Conservation (phyloP, 139 green algal genomes). For the Gonium pectorale region DNA sequence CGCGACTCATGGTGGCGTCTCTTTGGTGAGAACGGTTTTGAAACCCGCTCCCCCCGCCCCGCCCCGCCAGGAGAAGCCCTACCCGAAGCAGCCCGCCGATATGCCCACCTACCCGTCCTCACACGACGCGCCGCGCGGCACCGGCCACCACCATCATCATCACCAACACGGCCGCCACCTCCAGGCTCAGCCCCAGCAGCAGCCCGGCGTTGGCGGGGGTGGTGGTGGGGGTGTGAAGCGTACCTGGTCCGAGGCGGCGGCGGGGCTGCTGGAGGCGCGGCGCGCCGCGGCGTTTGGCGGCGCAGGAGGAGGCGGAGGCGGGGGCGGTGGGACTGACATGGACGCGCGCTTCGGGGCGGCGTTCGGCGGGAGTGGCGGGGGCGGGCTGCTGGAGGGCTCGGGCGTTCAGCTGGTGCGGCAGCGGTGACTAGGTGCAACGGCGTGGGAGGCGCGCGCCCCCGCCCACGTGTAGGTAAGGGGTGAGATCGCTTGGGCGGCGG, state of each 20-base stretch:
- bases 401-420: conserved; percentile 34
- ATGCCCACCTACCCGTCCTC: conserved; percentile 80
- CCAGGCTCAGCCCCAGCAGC: neutral
- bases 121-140: conserved; percentile 31
- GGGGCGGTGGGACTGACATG: neutral
- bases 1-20: too few relatives aligned
- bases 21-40: too few relatives aligned
- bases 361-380: conserved; percentile 4
- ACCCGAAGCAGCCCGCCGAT: conserved; percentile 60
- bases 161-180: neutral
- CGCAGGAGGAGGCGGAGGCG: neutral
- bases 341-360: conserved; percentile 29
- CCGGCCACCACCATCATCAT: neutral
- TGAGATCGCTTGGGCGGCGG: too few relatives aligned
- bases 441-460: too few relatives aligned
- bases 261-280: neutral
- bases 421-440: too few relatives aligned
- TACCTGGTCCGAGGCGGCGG: conserved; percentile 13
- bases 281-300: neutral
- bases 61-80: conserved; percentile 67
- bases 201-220: neutral
- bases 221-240: neutral
- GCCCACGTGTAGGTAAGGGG: too few relatives aligned
- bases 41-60: too few relatives aligned
- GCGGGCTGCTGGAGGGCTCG: neutral